phyloP scores from a whole-genome alignment of 2,329 filamentous ascomycete genomes.

The Monosporascus cannonballus region DNA sequence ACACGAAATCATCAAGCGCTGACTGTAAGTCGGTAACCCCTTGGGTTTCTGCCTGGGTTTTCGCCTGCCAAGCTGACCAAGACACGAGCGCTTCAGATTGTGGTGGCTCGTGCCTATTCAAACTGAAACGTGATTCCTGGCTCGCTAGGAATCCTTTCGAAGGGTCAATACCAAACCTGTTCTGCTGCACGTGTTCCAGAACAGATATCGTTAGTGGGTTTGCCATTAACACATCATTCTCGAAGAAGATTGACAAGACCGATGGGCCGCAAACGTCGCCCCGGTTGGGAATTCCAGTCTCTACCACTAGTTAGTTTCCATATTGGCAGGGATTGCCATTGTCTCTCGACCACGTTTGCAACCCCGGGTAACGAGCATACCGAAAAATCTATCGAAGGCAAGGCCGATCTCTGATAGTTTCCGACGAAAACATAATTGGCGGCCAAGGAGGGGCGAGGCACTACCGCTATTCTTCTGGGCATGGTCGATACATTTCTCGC shows the following conservation, averaged over 20 bases:
- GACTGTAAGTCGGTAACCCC: not conserved
- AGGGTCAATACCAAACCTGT: not conserved
- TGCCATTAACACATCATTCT: not conserved
- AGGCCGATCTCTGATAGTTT: not conserved
- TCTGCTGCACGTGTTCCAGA: not conserved
- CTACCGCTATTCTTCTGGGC: not conserved
- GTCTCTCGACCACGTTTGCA: not conserved
- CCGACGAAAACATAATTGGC: not conserved
- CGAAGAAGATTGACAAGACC: not conserved
- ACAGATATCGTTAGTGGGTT: not conserved
- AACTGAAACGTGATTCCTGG: not conserved
- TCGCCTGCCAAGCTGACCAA: not conserved
- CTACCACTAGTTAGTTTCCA: not conserved
- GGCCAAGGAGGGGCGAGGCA: not conserved
- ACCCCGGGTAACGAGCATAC: not conserved
- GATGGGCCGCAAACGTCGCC: not conserved
- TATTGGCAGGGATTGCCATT: not conserved
- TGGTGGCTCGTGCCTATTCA: not conserved
- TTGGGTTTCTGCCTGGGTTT: not conserved
- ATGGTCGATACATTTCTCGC: not conserved
- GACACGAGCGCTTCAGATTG: not conserved
- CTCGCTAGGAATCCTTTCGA: not conserved
- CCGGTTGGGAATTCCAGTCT: not conserved
- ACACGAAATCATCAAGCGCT: not conserved
- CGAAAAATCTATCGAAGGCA: not conserved